Evolutionary conservation across 768 basidiomycete species (phyloP).

Genomic region (Lentinula aciculospora): DNA sequence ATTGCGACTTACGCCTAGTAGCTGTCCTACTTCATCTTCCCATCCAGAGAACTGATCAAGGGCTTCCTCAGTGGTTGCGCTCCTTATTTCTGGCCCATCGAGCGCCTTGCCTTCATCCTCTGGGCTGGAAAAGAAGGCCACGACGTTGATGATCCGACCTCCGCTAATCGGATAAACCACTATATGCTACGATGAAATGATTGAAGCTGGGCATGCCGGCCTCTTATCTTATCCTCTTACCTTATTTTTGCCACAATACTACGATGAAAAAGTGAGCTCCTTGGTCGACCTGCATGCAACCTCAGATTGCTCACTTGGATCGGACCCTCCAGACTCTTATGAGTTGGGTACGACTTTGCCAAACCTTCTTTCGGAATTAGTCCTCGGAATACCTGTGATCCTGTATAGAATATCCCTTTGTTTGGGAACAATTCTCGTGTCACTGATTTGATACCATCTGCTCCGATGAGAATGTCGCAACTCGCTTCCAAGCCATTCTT

Average conservation of each 20-base stretch:
- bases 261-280: not conserved
- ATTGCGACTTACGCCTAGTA: conserved; percentile 31
- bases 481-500: conserved; percentile 17
- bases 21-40: conserved; percentile 37
- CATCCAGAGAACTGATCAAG: conserved; percentile 31
- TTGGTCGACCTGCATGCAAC: not conserved
- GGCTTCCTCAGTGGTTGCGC: conserved; percentile 31
- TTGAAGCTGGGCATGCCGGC: not conserved
- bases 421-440: conserved; percentile 11
- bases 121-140: conserved; percentile 28
- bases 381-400: conserved; percentile 30
- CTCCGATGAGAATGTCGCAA: conserved; percentile 33
- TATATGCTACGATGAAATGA: conserved; percentile 29
- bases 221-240: not conserved
- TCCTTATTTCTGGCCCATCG: conserved; percentile 24
- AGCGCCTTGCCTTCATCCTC: conserved; percentile 28
- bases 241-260: conserved; percentile 20
- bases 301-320: conserved; percentile 16
- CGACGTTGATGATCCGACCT: conserved; percentile 45
- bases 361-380: conserved; percentile 25
- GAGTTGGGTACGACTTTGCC: conserved; percentile 20
- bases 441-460: conserved; percentile 31
- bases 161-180: conserved; percentile 46
- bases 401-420: conserved; percentile 33
- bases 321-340: conserved; percentile 19